Conservation (phyloP, 495 filamentous ascomycete species). For the Neurospora tetrasperma region DNA sequence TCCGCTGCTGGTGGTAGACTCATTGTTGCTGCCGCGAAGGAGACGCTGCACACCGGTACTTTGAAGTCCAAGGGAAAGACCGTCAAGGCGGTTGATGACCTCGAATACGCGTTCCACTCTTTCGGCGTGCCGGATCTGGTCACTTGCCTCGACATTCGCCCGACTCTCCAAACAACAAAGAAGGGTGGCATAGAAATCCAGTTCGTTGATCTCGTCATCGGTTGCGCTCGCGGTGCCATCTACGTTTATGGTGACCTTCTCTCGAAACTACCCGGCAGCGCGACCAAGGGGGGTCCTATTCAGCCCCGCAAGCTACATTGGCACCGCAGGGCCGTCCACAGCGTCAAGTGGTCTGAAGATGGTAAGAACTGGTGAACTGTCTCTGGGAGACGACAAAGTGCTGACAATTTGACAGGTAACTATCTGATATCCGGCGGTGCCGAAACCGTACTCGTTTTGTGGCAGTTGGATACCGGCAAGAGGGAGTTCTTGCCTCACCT, state of each 20-base stretch:
- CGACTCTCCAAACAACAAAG: conserved; percentile 18
- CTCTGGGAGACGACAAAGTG: neutral
- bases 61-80: conserved; percentile 14
- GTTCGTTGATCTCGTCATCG: conserved; percentile 60
- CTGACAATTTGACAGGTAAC: conserved; percentile 53
- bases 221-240: conserved; percentile 63
- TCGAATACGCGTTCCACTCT: conserved; percentile 39
- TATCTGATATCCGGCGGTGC: conserved; percentile 88
- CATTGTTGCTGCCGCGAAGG: conserved; percentile 30
- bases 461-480: conserved; percentile 81
- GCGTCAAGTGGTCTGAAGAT: conserved; percentile 81
- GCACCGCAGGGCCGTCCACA: conserved; percentile 74
- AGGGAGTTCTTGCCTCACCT: conserved; percentile 80
- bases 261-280: conserved; percentile 35
- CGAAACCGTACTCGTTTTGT: conserved; percentile 86
- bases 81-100: conserved; percentile 19
- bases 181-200: conserved; percentile 25
- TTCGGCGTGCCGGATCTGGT: conserved; percentile 44
- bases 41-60: conserved; percentile 28
- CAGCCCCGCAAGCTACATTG: conserved; percentile 66
- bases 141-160: conserved; percentile 45
- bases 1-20: conserved; percentile 19
- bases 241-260: conserved; percentile 67
- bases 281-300: conserved; percentile 25
- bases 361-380: conserved; percentile 43